Base-by-base conservation (phyloP, 2,329 filamentous ascomycete species). In the Paecilomyces dactylethromorphus region DNA sequence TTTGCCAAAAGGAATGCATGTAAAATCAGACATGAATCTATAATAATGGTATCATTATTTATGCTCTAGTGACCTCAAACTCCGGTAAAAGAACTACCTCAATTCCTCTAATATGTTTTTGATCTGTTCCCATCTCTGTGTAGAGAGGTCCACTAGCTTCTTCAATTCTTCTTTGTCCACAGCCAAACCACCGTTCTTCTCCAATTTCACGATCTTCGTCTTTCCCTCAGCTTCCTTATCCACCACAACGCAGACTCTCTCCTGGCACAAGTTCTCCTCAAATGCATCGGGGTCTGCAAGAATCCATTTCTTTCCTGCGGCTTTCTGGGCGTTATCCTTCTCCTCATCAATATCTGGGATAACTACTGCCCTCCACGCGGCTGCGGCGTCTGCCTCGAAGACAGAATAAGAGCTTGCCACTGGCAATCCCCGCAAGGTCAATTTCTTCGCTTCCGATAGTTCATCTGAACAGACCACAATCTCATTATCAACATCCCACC, bases 261-360 rank as follows among this genome's bases (percentile, higher is more conserved):
- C 94, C 61, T 87, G 81, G 70, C 91, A 96, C 51, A 96, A 76
- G 8, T 83, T 84, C 77, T 97, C 94, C 77, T 99, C 94, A 65
- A 96, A 88, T 22, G 86, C 84, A 76, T 99, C 94, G 2, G 91
- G 91, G 76, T 99, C 94, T 6, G 89, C 85, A 59, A 99, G 76
- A 2, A 97, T 79, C 91, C 92, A 96, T 61, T 69, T 66, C 64
- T 67, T 69, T 67, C 56, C 68, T 71, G 58, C 66, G 69, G 55
- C 67, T 69, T 79, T 69, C 83, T 83, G 73, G 79, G 68, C 82
- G 55, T 66, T 68, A 24, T 66, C 58, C 57, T 62, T 65, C 57
- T 66, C 68, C 55, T 72, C 66, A 54, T 68, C 65, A 5, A 69
- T 68, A 59, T 73, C 66, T 3, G 71, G 69, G 53, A 75, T 66